These are phyloP conservation scores for Cercospora zeina DNA, from an alignment of 2,329 filamentous ascomycete species.

Conservation along the genomic window DNA sequence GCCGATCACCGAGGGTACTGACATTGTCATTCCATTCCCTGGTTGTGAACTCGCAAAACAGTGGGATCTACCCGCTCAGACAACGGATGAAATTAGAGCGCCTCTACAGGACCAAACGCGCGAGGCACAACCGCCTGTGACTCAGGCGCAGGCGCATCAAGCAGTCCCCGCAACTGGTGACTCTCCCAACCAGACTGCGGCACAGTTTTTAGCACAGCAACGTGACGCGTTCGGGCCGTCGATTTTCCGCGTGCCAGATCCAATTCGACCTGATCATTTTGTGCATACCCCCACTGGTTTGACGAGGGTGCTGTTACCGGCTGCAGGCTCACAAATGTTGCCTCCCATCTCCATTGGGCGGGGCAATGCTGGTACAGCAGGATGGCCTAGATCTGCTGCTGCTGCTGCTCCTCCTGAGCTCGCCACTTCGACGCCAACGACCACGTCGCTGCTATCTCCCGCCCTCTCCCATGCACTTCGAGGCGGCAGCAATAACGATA, in stretches of 20 bases:
- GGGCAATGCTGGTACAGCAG: neutral
- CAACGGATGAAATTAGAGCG: neutral
- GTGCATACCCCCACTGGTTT: neutral
- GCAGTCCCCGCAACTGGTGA: neutral
- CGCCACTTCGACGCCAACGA: neutral
- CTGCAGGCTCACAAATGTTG: neutral
- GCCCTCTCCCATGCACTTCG: neutral
- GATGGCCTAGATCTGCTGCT: neutral
- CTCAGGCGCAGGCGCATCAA: neutral
- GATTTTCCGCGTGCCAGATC: neutral
- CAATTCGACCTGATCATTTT: neutral
- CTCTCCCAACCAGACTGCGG: neutral
- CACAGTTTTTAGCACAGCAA: neutral
- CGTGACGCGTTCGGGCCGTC: neutral
- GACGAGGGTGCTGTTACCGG: neutral
- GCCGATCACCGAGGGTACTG: conserved; percentile 23
- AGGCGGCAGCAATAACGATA: neutral
- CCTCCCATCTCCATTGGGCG: neutral
- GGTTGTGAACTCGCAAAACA: conserved; percentile 10
- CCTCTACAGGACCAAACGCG: neutral
- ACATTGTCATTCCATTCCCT: conserved; percentile 20
- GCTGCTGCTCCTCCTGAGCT: neutral
- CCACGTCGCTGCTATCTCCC: neutral
- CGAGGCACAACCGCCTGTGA: neutral
- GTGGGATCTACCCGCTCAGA: neutral